Conservation (phyloP, 2,329 filamentous ascomycete species). For the Sarocladium strictum region DNA sequence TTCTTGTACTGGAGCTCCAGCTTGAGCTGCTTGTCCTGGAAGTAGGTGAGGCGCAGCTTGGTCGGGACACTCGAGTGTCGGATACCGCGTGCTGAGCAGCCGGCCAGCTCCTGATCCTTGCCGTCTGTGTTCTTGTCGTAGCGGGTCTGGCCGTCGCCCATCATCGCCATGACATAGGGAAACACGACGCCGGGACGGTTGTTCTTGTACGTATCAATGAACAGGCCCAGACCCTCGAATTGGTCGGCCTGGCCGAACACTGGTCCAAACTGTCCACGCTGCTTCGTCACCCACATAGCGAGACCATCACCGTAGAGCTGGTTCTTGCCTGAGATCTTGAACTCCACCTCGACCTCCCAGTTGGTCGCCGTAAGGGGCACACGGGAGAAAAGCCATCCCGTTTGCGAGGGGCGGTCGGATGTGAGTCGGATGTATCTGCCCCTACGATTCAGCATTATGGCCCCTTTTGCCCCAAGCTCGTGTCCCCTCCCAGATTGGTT, state of each 20-base stretch:
- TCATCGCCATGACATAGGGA: conserved; percentile 98
- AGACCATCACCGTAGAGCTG: conserved; percentile 94
- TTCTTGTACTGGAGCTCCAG: conserved; percentile 92
- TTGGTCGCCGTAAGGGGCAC: conserved; percentile 95
- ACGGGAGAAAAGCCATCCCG: conserved; percentile 89
- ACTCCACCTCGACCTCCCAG: conserved; percentile 97
- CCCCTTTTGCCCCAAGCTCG: background rate
- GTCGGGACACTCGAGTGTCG: conserved; percentile 75
- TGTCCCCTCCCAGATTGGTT: background rate
- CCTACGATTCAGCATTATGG: background rate
- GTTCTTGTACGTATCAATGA: conserved; percentile 99
- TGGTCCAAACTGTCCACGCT: conserved; percentile 70
- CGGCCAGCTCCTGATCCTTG: conserved; percentile 86
- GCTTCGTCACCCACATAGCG: conserved; percentile 96
- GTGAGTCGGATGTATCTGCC: conserved; percentile 84
- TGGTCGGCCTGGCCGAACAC: conserved; percentile 86
- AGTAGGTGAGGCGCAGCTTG: conserved; percentile 86
- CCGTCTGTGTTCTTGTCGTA: conserved; percentile 96
- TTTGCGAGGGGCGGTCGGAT: conserved; percentile 82
- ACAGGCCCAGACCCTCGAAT: conserved; percentile 92
- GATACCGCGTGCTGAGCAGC: conserved; percentile 90
- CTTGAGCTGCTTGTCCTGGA: conserved; percentile 87
- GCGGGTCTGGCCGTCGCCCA: conserved; percentile 78
- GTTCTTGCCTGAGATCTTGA: conserved; percentile 84
- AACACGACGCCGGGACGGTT: conserved; percentile 93